Percentiles rank a stretch among this genome's conserved stretches.
These are phyloP conservation scores for Penicillium sp. DNA, from an alignment of 2,329 filamentous ascomycete species.

Conservation along the genomic window DNA sequence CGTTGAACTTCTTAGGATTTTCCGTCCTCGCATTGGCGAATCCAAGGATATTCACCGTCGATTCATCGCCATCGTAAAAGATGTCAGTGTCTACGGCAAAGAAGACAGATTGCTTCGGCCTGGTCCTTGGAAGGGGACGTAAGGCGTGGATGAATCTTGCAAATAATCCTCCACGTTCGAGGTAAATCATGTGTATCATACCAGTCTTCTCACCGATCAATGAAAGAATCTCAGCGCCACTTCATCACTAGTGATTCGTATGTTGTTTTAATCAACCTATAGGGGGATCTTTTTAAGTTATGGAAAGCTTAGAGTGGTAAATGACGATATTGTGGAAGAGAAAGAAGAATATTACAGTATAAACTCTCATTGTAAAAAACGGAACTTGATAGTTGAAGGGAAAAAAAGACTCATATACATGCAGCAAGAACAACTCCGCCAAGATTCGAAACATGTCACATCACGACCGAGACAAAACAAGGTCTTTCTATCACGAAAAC, in stretches of 20 bases:
- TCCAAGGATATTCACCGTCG: constrained; percentile 42
- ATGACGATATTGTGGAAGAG: too few relatives aligned
- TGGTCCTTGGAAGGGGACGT: constrained; percentile 35
- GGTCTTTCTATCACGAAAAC: constrained; percentile 24
- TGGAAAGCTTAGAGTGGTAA: too few relatives aligned
- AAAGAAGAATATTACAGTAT: too few relatives aligned
- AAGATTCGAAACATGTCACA: constrained; percentile 25
- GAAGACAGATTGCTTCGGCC: constrained; percentile 44
- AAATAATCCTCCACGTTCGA: neutral
- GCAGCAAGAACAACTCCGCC: constrained; percentile 20
- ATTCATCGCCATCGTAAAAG: constrained; percentile 48
- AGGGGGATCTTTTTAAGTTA: too few relatives aligned
- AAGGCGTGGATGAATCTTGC: neutral
- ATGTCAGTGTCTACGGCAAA: constrained; percentile 45
- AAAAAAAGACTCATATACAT: constrained; percentile 21
- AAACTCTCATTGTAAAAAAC: neutral
- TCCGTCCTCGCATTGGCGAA: constrained; percentile 44
- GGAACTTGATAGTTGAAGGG: neutral
- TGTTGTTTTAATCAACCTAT: too few relatives aligned
- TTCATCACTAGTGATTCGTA: too few relatives aligned
- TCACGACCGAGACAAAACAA: constrained; percentile 19
- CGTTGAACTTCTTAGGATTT: constrained; percentile 45
- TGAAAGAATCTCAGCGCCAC: neutral
- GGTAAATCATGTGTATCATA: neutral
- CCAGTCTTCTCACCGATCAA: neutral